These are phyloP conservation scores for Didymella segeticola DNA, from an alignment of 2,329 filamentous ascomycete genomes.

Conservation along the genomic window DNA sequence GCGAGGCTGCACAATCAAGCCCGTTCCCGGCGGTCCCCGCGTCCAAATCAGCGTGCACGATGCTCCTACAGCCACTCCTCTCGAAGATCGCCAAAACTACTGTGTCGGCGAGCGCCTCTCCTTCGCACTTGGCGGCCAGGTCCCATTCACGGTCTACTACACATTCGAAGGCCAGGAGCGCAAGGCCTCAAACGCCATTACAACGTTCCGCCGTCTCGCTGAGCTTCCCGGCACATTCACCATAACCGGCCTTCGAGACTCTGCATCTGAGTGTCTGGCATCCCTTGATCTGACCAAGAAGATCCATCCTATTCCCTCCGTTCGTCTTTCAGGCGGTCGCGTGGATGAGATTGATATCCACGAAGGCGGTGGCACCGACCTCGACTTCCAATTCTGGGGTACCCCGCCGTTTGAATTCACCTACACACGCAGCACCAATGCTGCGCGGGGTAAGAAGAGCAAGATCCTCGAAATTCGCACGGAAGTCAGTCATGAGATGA, in stretches of 20 bases:
- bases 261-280: conserved; percentile 85
- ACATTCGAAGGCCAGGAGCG: conserved; percentile 80
- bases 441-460: conserved; percentile 66
- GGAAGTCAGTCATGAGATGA: conserved; percentile 81
- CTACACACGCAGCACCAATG: conserved; percentile 89
- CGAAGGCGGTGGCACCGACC: conserved; percentile 92
- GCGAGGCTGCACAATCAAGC: conserved; percentile 82
- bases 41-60: conserved; percentile 94
- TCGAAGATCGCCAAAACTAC: conserved; percentile 85
- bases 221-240: conserved; percentile 88
- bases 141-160: conserved; percentile 93
- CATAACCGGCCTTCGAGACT: conserved; percentile 86
- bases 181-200: conserved; percentile 79
- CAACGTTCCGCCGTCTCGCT: conserved; percentile 90
- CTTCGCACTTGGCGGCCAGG: conserved; percentile 87
- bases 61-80: conserved; percentile 85
- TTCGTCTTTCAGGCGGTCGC: conserved; percentile 84
- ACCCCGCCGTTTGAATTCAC: conserved; percentile 98
- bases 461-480: conserved; percentile 86
- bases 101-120: conserved; percentile 95
- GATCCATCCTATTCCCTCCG: conserved; percentile 91
- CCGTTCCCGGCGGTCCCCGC: conserved; percentile 68
- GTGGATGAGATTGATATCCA: conserved; percentile 90
- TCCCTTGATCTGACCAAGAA: conserved; percentile 77
- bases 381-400: conserved; percentile 93